Base-by-base conservation (phyloP, 192 early-diverging fungal species). In the Funneliformis mosseae region DNA sequence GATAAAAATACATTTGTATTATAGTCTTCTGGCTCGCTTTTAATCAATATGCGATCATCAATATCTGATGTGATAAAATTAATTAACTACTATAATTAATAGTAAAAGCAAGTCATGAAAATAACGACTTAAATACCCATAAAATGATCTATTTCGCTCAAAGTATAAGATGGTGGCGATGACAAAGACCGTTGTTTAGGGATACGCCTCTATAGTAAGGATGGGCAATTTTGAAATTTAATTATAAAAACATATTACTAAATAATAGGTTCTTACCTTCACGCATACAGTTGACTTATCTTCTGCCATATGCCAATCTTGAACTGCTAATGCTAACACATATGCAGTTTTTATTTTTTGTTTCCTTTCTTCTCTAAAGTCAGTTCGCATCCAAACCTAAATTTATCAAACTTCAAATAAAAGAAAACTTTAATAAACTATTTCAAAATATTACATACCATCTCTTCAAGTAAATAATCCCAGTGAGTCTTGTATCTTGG, bases 291-390 rank as follows among this genome's bases (percentile, higher is more conserved):
- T 75, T 3, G 89, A 83, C 83, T 94, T 95, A 82, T 95, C 92
- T 8, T 82, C 78, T 8, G 91, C 80, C 39, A 81, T 74, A 87
- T 95, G 94, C 92, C 93, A 96, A 55, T 93, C 94, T 87, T 92
- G 85, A 9, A 94, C 84, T 81, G 88, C 89, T 55, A 85, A 84
- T 0, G 91, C 90, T 1, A 96, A 68, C 50, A 84, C 88, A 78
- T 85, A 93, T 0, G 95, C 93, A 16, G 84, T 87, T 9, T 89
- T 92, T 41, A 93, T 92, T 83, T 97, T 97, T 94, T 94, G 95
- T 55, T 88, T 89, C 55, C 91, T 84, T 80, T 97, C 96, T 75
- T 96, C 91, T 72, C 89, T 89, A 83, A 94, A 96, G 77, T 97
- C 96, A 38, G 88, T 91, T 28, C 87, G 85, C 81, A 92, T 85